These are phyloP conservation scores for Pseudopyricularia javanii DNA, from an alignment of 2,329 filamentous ascomycete genomes.

Conservation along the genomic window DNA sequence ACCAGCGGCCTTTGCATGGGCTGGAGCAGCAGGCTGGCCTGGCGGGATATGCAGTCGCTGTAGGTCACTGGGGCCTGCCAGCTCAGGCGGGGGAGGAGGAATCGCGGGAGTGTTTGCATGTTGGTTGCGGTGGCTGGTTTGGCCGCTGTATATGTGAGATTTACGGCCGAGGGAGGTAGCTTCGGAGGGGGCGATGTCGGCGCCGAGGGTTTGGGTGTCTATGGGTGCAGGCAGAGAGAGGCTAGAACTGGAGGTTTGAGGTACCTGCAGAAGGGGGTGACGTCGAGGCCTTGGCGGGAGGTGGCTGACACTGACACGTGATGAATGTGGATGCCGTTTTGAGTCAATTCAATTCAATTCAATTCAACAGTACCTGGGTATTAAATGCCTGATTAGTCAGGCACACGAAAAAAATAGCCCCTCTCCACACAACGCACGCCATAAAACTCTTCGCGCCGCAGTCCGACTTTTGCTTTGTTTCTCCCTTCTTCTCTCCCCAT, in stretches of 20 bases:
- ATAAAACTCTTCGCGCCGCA: conserved; percentile 5
- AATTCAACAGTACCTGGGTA: background rate
- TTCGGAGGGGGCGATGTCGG: too few relatives aligned
- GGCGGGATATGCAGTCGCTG: background rate
- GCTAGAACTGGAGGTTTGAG: too few relatives aligned
- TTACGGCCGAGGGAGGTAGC: too few relatives aligned
- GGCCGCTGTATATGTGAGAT: background rate
- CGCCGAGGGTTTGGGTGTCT: background rate
- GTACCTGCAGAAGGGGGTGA: background rate
- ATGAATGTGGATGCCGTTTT: background rate
- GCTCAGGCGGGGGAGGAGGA: conserved; percentile 43
- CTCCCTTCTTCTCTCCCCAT: conserved; percentile 19
- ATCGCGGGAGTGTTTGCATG: conserved; percentile 33
- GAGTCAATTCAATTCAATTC: background rate
- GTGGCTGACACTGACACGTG: background rate
- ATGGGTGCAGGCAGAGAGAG: background rate
- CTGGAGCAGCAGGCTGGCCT: background rate
- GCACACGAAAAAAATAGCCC: background rate
- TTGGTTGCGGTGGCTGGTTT: conserved; percentile 16
- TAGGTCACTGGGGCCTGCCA: conserved; percentile 17
- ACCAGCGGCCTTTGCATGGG: background rate
- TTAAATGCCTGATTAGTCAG: background rate
- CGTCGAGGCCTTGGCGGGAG: background rate
- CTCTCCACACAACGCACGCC: background rate
- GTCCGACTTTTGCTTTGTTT: conserved; percentile 7